Conservation (phyloP, 352 stramenopile genomes). For the Globisporangium lucens region DNA sequence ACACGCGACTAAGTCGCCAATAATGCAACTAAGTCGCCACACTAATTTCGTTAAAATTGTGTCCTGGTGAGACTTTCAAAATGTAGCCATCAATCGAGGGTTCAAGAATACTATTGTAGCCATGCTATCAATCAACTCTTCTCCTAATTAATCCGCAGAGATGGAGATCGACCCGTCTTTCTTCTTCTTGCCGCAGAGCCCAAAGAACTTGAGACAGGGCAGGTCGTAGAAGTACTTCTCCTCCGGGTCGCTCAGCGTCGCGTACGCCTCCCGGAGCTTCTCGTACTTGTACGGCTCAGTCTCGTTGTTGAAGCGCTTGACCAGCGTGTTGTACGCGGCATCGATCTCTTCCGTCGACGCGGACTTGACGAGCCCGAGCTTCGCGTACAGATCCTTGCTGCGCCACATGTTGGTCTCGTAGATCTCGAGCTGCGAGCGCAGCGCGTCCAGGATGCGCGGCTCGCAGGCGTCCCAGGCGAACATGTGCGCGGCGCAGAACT, state of each 20-base stretch:
- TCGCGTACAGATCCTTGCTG: constrained; percentile 77
- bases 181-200: constrained; percentile 74
- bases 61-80: too few relatives aligned
- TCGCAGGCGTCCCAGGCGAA: constrained; percentile 55
- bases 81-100: too few relatives aligned
- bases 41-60: too few relatives aligned
- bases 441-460: constrained; percentile 50
- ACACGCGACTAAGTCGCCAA: too few relatives aligned
- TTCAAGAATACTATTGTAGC: too few relatives aligned
- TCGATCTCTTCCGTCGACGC: constrained; percentile 74
- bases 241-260: constrained; percentile 68
- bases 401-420: constrained; percentile 81
- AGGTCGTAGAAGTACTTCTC: constrained; percentile 87
- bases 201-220: constrained; percentile 82
- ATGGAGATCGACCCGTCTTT: constrained; percentile 80
- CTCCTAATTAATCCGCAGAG: constrained; percentile 39
- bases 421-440: constrained; percentile 54
- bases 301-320: constrained; percentile 86
- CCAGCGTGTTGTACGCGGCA: constrained; percentile 71
- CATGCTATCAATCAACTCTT: too few relatives aligned
- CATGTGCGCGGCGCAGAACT: constrained; percentile 80
- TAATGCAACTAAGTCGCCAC: too few relatives aligned
- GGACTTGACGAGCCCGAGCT: constrained; percentile 72
- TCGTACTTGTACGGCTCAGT: constrained; percentile 83
- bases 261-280: constrained; percentile 77